Conservation (phyloP, 495 filamentous ascomycete species). For the Cenococcum geophilum region DNA sequence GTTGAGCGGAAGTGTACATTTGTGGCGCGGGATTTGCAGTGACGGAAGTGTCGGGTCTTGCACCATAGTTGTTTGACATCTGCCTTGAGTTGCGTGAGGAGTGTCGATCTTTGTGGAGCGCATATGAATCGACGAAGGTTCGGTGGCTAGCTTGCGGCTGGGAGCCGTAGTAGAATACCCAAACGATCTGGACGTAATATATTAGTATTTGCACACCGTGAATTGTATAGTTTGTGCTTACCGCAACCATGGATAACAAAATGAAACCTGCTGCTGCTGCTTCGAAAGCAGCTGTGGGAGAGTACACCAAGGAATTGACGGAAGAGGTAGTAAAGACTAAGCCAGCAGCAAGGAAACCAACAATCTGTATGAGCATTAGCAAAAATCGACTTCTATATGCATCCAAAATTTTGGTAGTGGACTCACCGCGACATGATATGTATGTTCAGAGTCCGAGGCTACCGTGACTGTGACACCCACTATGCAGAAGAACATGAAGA, state of each 20-base stretch:
- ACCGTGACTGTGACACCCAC: conserved; percentile 72
- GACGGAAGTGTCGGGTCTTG: conserved; percentile 73
- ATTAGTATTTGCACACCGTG: conserved; percentile 8
- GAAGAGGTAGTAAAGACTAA: conserved; percentile 78
- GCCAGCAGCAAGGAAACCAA: conserved; percentile 76
- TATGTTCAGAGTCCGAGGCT: conserved; percentile 70
- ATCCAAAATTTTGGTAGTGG: not conserved
- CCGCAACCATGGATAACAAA: conserved; percentile 88
- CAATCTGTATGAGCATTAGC: conserved; percentile 51
- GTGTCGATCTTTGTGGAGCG: conserved; percentile 68
- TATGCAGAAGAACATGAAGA: conserved; percentile 78
- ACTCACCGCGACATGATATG: conserved; percentile 82
- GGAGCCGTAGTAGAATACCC: conserved; percentile 98
- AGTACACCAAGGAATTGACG: conserved; percentile 76
- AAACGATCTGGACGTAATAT: conserved; percentile 62
- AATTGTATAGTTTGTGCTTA: conserved; percentile 42
- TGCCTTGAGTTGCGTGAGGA: conserved; percentile 53
- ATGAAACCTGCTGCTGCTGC: conserved; percentile 92
- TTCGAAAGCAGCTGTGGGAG: conserved; percentile 60
- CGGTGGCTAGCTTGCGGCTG: conserved; percentile 81
- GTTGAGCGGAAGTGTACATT: conserved; percentile 93
- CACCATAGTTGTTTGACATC: conserved; percentile 58
- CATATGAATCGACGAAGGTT: conserved; percentile 91
- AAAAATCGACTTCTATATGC: not conserved
- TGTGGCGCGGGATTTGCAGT: conserved; percentile 71